A percentile compares a stretch with the other conserved stretches of the same genome.
Evolutionary conservation across 495 filamentous ascomycete species (phyloP).

Genomic region (Penicillium subrubescens): DNA sequence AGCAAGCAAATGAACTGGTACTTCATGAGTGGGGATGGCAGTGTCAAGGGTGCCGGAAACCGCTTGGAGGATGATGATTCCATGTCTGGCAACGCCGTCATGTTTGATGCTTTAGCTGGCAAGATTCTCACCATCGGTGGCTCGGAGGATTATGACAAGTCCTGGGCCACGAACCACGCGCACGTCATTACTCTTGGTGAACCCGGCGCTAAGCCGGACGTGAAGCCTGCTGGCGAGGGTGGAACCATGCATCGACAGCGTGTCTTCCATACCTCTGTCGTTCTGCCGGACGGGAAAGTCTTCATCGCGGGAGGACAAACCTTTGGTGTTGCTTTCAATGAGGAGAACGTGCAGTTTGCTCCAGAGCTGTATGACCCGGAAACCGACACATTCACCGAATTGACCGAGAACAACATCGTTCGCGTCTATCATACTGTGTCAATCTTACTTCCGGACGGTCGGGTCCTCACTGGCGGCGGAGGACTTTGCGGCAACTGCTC

Average conservation of each 20-base stretch:
- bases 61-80: conserved; percentile 50
- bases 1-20: conserved; percentile 51
- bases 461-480: conserved; percentile 56
- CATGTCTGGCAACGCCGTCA: conserved; percentile 55
- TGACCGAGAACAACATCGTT: conserved; percentile 37
- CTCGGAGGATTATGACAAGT: conserved; percentile 45
- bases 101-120: conserved; percentile 52
- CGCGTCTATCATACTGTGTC: conserved; percentile 60
- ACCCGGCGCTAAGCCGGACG: conserved; percentile 18
- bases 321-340: conserved; percentile 50
- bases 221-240: conserved; percentile 25
- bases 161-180: conserved; percentile 42
- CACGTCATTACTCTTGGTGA: conserved; percentile 50
- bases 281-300: conserved; percentile 59
- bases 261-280: conserved; percentile 55
- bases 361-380: conserved; percentile 57
- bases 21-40: conserved; percentile 42
- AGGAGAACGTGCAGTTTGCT: conserved; percentile 40
- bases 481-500: conserved; percentile 53
- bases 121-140: conserved; percentile 59
- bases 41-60: conserved; percentile 29
- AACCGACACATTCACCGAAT: conserved; percentile 34
- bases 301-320: conserved; percentile 58
- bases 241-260: conserved; percentile 47
- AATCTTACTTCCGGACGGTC: conserved; percentile 58